Base-by-base conservation (phyloP, 805 yeast genomes). In the Yarrowia deformans region DNA sequence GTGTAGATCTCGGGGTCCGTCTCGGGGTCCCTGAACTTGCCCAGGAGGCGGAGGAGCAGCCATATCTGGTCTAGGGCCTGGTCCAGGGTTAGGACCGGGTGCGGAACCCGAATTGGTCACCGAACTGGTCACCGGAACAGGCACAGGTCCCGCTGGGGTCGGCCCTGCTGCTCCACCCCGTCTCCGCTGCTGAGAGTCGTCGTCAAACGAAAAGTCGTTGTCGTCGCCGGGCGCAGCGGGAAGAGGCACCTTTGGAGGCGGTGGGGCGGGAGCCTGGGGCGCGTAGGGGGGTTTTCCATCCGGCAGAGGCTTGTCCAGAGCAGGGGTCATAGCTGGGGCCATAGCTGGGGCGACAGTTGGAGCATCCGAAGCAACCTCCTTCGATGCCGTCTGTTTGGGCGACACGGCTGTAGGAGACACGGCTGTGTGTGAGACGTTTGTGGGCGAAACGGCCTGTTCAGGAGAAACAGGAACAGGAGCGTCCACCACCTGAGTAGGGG, bases 221-320 rank as follows among this genome's bases (percentile, higher is more conserved):
- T 60, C 66, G 19, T 56, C 63, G 6, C n/a, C 63, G 32, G 63
- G 37, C 14, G 32, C 63, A 16, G 19, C 32, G 16, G 63, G 48
- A 8, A 40, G 48, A 23, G 64, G 40, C 13, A 58, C 61, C 6
- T 23, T 43, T 16, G 64, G 49, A 16, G 64, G 40, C n/a, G 16
- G 32, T 1, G 49, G 40, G 5, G 29, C 40, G 8, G 64, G 50
- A 9, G 49, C 64, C 35, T 55, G 63, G 7, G 63, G 48, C 1
- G 48, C 63, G 10, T 56, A 29, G 14, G 48, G 63, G 4, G 63
- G 63, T 23, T 40, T 40, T 0, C 48, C 48, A n/a, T 40, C 63
- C 1, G 63, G 63, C 6, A 56, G 48, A 16, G 63, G 63, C 39
- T 56, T 56, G 23, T 56, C 63, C 63, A 40, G 39, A 8, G 32